Evolutionary conservation across 768 basidiomycete species (phyloP).

Genomic region (Boletus edulis): DNA sequence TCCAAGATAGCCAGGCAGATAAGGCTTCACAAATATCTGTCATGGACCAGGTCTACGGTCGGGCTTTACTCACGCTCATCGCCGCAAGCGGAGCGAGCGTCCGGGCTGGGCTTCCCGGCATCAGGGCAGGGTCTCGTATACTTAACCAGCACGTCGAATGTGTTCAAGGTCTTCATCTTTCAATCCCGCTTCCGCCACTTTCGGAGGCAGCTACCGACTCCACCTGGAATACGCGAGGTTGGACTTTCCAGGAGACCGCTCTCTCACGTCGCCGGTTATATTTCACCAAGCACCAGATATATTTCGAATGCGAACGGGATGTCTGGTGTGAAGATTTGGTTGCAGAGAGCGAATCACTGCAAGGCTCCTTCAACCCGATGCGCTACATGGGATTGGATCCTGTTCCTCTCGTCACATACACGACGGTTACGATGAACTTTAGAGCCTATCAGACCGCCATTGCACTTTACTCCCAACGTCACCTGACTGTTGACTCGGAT

Average conservation of each 20-base stretch:
- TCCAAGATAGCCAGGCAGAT: conserved; percentile 21
- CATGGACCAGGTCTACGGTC: conserved; percentile 21
- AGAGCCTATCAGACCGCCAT: conserved; percentile 8
- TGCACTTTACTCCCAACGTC: conserved; percentile 13
- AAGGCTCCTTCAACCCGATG: conserved; percentile 7
- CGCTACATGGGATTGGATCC: not conserved
- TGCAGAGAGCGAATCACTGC: conserved; percentile 10
- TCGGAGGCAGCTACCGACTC: conserved; percentile 2
- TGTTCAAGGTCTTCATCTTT: conserved; percentile 22
- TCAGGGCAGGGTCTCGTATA: conserved; percentile 8
- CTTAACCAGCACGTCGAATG: conserved; percentile 14
- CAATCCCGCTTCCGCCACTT: conserved; percentile 16
- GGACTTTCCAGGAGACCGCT: conserved; percentile 23
- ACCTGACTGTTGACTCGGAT: conserved; percentile 14
- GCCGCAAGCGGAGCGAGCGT: conserved; percentile 17
- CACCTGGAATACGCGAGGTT: conserved; percentile 19
- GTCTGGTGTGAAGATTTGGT: conserved; percentile 23
- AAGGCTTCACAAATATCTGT: conserved; percentile 13
- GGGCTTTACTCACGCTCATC: conserved; percentile 16
- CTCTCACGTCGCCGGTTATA: conserved; percentile 22
- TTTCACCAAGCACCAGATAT: conserved; percentile 21
- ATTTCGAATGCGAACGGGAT: conserved; percentile 22
- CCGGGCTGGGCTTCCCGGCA: conserved; percentile 11
- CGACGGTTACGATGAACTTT: not conserved
- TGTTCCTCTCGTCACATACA: not conserved